Percentiles rank a stretch among this genome's conserved stretches.
Evolutionary conservation across 176 grass and related monocot species (phyloP).

Genomic region (maize (Zea mays)): Zm-B73-REFERENCE-NAM-5.0 NC_050096.1:185714001-185714500

Average conservation of each 20-base stretch:
- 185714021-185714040: too few species aligned
- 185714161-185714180: not conserved
- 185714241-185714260: conserved; percentile 11
- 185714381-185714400: conserved; percentile 18
- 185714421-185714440: not conserved
- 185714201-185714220: not conserved
- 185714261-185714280: not conserved
- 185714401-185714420: not conserved
- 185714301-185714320: not conserved
- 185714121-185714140: not conserved
- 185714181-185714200: not conserved
- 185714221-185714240: not conserved
- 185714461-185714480: not conserved
- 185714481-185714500: conserved; percentile 44
- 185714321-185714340: conserved; percentile 32
- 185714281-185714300: not conserved
- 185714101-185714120: too few species aligned
- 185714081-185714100: too few species aligned
- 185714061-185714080: not conserved
- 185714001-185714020: too few species aligned
- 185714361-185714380: not conserved
- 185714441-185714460: not conserved
- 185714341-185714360: conserved; percentile 7
- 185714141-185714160: not conserved
- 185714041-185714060: not conserved